Conservation (phyloP, 2,329 filamentous ascomycete genomes). For the Verticillium longisporum region DNA sequence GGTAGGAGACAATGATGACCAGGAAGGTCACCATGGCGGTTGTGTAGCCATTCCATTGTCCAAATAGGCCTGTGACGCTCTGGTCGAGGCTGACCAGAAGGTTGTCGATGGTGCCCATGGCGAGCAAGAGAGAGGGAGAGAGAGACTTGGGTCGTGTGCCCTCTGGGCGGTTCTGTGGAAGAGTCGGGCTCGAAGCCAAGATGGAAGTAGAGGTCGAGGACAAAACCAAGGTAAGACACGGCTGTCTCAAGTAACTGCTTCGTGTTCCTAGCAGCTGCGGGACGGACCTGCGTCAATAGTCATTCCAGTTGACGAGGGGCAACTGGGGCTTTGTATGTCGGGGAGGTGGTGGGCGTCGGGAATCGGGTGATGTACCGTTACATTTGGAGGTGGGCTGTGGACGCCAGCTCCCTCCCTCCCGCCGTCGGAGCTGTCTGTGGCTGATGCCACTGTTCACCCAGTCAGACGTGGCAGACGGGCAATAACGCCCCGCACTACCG, state of each 20-base stretch:
- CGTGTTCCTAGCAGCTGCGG: neutral
- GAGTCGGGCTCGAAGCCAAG: neutral
- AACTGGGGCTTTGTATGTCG: neutral
- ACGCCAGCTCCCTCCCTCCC: conserved; percentile 1
- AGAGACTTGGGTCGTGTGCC: neutral
- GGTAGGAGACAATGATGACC: conserved; percentile 61
- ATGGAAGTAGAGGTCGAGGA: neutral
- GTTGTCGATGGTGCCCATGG: conserved; percentile 41
- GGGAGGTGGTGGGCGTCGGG: neutral
- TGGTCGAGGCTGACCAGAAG: conserved; percentile 64
- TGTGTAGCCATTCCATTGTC: conserved; percentile 77
- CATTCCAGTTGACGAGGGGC: neutral
- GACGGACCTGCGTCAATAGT: neutral
- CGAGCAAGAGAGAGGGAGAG: conserved; percentile 1
- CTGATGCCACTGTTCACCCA: neutral
- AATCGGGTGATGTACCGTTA: neutral
- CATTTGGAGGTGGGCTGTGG: neutral
- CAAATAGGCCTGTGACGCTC: conserved; percentile 59
- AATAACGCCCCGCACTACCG: neutral
- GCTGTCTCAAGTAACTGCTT: neutral
- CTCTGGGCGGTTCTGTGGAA: neutral
- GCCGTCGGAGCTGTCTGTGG: neutral
- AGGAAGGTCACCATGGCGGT: conserved; percentile 64
- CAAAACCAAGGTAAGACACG: neutral
- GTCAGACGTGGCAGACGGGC: neutral